A percentile compares a stretch with the other conserved stretches of the same genome.
Evolutionary conservation across 192 early-diverging fungal species (phyloP).

Genomic region (Entomortierella parvispora): DNA sequence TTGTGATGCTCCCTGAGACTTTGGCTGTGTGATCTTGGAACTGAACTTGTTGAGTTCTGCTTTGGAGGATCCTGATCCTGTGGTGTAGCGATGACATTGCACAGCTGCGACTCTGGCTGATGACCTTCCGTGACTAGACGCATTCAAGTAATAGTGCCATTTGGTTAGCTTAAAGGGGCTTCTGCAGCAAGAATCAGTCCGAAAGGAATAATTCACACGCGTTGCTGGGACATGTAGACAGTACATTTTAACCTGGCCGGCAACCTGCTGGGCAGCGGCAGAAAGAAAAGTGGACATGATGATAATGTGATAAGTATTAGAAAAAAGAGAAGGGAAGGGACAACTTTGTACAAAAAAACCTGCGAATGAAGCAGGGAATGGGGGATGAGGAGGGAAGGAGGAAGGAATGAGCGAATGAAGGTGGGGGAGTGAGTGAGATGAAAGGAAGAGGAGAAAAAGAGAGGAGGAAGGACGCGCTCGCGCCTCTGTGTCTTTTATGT

Average conservation of each 20-base stretch:
- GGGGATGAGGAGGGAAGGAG: constrained; percentile 2
- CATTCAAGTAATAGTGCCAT: not conserved
- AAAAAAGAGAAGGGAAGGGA: not conserved
- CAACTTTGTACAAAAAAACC: not conserved
- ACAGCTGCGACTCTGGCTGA: constrained; percentile 33
- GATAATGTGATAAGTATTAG: not conserved
- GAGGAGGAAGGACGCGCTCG: constrained; percentile 1
- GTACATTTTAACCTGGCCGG: constrained; percentile 45
- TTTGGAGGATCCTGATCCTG: constrained; percentile 33
- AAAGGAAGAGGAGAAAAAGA: constrained; percentile 1
- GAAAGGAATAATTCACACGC: not conserved
- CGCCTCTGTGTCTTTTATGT: not conserved
- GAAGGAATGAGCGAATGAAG: not conserved
- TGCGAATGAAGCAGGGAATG: too few relatives aligned
- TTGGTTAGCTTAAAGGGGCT: too few relatives aligned
- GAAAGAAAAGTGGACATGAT: constrained; percentile 44
- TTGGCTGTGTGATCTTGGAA: constrained; percentile 90
- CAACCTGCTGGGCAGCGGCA: constrained; percentile 42
- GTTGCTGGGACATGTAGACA: too few relatives aligned
- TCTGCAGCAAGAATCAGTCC: not conserved
- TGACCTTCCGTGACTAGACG: constrained; percentile 16
- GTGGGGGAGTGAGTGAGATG: not conserved
- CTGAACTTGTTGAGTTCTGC: constrained; percentile 84
- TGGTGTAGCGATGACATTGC: constrained; percentile 44
- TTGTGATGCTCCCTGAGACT: constrained; percentile 95